Base-by-base conservation (phyloP, 2,329 filamentous ascomycete genomes). In the Alternaria conjuncta region DNA sequence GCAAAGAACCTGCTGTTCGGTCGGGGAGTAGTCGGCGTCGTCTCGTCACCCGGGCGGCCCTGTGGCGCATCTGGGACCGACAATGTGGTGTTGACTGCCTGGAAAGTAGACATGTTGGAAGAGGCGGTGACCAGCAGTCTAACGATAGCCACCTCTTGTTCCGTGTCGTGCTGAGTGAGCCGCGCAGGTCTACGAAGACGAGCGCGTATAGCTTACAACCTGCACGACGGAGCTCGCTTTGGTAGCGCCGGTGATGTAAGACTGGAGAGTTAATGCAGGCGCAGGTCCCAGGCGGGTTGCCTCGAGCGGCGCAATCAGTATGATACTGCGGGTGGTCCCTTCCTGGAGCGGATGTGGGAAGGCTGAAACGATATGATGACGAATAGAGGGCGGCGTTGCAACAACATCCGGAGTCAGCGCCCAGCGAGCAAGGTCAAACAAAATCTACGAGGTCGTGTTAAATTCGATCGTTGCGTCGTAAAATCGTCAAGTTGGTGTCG, bases 41-140 rank as follows among this genome's bases (percentile, higher is more conserved):
- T 84, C 68, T 86, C 86, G 67, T 86, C 86, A 55, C 83, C 83
- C 65, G 82, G 81, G 54, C 82, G 76, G 55, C 82, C 81, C 63
- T 83, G 79, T 56, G 73, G 71, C 60, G 72, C 74, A 20, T 84
- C 80, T 18, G 79, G 79, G 47, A 80, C 78, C 25, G 82, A 78
- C 59, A 87, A 80, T 61, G 83, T 84, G 65, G 84, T 85, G 78
- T 89, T 90, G 75, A 89, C 87, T 66, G 88, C 85, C 74, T 85
- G 83, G 76, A 90, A 90, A 62, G 85, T 82, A 69, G 87, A 83
- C 86, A 89, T 88, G 66, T 26, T 67, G 64, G 60, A 60, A 63
- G 13, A 56, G 57, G 21, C 44, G 62, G 54, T 41, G 54, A 47
- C 32, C 25, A 49, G 45, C 28, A 57, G 53, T 50, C n/a, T n/a